Percentiles rank a stretch among this genome's conserved stretches.
Evolutionary conservation across 768 basidiomycete genomes (phyloP).

Genomic region (Xanthoconium stramineum): DNA sequence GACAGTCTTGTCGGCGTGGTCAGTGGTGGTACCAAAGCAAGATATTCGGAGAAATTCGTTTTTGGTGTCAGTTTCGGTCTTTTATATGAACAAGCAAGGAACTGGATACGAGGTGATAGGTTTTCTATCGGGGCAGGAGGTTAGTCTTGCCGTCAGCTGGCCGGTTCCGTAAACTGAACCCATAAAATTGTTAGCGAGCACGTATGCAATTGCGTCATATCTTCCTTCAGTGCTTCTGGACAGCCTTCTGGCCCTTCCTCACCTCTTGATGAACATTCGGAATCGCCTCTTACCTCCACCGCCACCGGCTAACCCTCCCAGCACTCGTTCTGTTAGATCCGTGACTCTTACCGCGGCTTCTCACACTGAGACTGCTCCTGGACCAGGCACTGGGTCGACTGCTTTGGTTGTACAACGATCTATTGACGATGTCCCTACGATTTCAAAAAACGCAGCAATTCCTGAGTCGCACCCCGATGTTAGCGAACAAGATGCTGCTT

Average conservation of each 20-base stretch:
- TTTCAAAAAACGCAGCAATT: constrained; percentile 7
- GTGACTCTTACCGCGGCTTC: constrained; percentile 1
- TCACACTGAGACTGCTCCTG: constrained; percentile 7
- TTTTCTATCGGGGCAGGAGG: constrained; percentile 80
- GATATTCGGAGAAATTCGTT: constrained; percentile 38
- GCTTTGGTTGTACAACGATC: constrained; percentile 2
- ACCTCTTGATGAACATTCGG: constrained; percentile 58
- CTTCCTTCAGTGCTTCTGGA: constrained; percentile 68
- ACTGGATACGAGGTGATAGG: constrained; percentile 64
- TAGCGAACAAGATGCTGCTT: constrained; percentile 42
- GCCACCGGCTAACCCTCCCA: constrained; percentile 34
- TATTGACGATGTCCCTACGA: constrained; percentile 5
- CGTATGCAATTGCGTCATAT: constrained; percentile 67
- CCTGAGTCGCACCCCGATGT: constrained; percentile 12
- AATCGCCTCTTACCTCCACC: constrained; percentile 56
- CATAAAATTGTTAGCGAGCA: constrained; percentile 47
- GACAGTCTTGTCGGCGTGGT: constrained; percentile 57
- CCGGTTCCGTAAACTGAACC: constrained; percentile 1
- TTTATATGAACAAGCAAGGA: constrained; percentile 38
- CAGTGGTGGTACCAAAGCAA: constrained; percentile 45
- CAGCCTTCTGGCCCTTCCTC: constrained; percentile 60
- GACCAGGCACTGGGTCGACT: background rate
- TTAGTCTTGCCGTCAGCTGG: constrained; percentile 32
- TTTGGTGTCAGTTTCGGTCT: constrained; percentile 45
- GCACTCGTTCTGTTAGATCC: constrained; percentile 24